A percentile compares a stretch with the other conserved stretches of the same genome.
Evolutionary conservation across 1,284 basidiomycete species (phyloP).

Genomic region (Marasmius tenuissimus): DNA sequence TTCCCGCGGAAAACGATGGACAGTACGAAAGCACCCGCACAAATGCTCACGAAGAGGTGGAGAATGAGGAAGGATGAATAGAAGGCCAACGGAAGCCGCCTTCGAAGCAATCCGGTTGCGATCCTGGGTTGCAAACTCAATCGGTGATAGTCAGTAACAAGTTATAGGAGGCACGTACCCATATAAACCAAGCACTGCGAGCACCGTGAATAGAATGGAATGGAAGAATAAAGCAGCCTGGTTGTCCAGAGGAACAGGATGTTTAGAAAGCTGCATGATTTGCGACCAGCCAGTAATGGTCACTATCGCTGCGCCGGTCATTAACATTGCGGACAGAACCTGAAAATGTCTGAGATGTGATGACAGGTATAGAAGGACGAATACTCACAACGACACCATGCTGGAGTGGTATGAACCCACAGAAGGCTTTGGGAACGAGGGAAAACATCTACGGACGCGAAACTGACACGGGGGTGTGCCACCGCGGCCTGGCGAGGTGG

Average conservation of each 20-base stretch:
- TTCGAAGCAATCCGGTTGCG: conserved; percentile 46
- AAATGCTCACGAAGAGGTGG: conserved; percentile 46
- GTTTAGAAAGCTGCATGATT: conserved; percentile 33
- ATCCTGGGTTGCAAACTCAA: conserved; percentile 33
- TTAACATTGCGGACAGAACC: conserved; percentile 45
- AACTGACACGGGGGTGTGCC: not conserved
- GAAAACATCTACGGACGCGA: not conserved
- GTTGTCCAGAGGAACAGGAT: conserved; percentile 34
- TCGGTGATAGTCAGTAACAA: not conserved
- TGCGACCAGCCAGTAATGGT: conserved; percentile 45
- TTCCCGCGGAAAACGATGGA: conserved; percentile 43
- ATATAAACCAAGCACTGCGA: conserved; percentile 48
- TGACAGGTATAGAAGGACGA: not conserved
- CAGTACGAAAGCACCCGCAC: conserved; percentile 44
- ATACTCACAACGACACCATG: conserved; percentile 55
- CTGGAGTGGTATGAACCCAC: conserved; percentile 62
- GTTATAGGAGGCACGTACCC: conserved; percentile 39
- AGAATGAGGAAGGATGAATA: conserved; percentile 47
- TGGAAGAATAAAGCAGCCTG: conserved; percentile 47
- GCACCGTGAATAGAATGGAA: conserved; percentile 44
- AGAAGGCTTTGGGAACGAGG: conserved; percentile 34
- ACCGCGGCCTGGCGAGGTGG: not conserved
- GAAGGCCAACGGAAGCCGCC: conserved; percentile 43
- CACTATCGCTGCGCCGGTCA: conserved; percentile 39
- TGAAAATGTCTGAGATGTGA: conserved; percentile 13